A percentile compares a stretch with the other conserved stretches of the same genome.
Conservation (phyloP, 805 yeast genomes). For the Pichia nakasei region DNA sequence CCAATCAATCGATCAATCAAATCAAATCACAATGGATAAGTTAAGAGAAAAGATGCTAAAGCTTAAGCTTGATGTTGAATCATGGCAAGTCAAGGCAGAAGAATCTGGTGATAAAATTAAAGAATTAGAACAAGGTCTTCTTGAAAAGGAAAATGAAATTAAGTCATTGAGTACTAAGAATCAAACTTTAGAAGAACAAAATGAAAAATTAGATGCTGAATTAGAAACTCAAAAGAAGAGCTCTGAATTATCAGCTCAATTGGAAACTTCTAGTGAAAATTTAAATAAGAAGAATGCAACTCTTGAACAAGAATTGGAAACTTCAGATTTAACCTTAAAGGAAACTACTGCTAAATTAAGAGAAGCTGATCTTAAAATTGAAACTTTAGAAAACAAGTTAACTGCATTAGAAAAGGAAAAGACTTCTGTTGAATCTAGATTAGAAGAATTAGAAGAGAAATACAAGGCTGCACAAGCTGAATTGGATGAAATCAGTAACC, state of each 20-base stretch:
- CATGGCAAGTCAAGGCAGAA: conserved; percentile 96
- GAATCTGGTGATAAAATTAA: conserved; percentile 74
- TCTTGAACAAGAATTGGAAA: conserved; percentile 87
- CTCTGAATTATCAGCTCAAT: conserved; percentile 84
- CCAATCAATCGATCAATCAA: not conserved
- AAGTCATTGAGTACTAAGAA: conserved; percentile 89
- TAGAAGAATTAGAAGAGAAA: conserved; percentile 77
- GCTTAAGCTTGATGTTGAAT: conserved; percentile 90
- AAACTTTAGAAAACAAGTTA: conserved; percentile 91
- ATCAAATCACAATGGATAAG: not conserved
- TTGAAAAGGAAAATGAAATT: conserved; percentile 92
- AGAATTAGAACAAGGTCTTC: conserved; percentile 83
- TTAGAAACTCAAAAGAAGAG: conserved; percentile 70
- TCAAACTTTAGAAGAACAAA: conserved; percentile 74
- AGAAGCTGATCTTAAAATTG: conserved; percentile 92
- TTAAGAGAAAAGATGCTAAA: conserved; percentile 63
- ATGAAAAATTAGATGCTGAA: conserved; percentile 70
- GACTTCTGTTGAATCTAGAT: conserved; percentile 83
- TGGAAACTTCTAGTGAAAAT: conserved; percentile 84
- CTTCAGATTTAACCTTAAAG: conserved; percentile 81
- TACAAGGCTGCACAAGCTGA: conserved; percentile 82
- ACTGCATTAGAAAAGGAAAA: conserved; percentile 87
- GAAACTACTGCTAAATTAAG: conserved; percentile 91
- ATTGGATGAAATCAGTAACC: conserved; percentile 93
- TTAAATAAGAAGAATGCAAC: conserved; percentile 81